Evolutionary conservation across 2,329 filamentous ascomycete genomes (phyloP).

Genomic region (Westerdykella sp.): DNA sequence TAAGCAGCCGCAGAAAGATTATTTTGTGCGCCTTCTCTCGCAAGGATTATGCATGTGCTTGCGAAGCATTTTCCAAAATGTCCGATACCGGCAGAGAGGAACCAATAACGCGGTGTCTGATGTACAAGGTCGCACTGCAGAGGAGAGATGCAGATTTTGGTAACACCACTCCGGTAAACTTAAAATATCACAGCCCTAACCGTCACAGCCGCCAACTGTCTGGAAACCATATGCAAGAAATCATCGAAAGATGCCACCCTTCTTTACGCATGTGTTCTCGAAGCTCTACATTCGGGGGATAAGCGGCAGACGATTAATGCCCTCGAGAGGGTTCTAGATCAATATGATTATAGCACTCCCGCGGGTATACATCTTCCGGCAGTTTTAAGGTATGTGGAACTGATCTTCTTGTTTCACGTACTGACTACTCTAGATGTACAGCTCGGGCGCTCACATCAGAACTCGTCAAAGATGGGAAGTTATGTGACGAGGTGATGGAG

Average conservation of each 20-base stretch:
- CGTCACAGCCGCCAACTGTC: conserved; percentile 54
- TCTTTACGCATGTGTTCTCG: conserved; percentile 73
- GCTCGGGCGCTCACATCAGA: conserved; percentile 43
- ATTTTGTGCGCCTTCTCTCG: conserved; percentile 62
- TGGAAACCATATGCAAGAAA: conserved; percentile 54
- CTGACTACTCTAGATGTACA: conserved; percentile 32
- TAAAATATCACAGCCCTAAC: conserved; percentile 1
- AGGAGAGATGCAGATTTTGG: conserved; percentile 50
- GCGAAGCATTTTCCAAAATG: conserved; percentile 54
- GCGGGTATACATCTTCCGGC: conserved; percentile 54
- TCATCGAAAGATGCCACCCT: conserved; percentile 53
- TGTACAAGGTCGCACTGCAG: conserved; percentile 66
- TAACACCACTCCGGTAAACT: conserved; percentile 20
- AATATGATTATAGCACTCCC: conserved; percentile 45
- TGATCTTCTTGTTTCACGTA: background rate
- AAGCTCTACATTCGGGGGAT: conserved; percentile 63
- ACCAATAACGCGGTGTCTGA: conserved; percentile 62
- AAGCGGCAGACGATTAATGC: conserved; percentile 54
- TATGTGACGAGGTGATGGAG: conserved; percentile 23
- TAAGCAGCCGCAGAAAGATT: conserved; percentile 54
- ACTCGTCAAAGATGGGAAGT: conserved; percentile 29
- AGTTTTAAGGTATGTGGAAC: conserved; percentile 55
- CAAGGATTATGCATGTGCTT: conserved; percentile 51
- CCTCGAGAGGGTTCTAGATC: conserved; percentile 55
- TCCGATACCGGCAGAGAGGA: conserved; percentile 53